Conservation (phyloP, 2,329 filamentous ascomycete species). For the Bisporella sp. region DNA sequence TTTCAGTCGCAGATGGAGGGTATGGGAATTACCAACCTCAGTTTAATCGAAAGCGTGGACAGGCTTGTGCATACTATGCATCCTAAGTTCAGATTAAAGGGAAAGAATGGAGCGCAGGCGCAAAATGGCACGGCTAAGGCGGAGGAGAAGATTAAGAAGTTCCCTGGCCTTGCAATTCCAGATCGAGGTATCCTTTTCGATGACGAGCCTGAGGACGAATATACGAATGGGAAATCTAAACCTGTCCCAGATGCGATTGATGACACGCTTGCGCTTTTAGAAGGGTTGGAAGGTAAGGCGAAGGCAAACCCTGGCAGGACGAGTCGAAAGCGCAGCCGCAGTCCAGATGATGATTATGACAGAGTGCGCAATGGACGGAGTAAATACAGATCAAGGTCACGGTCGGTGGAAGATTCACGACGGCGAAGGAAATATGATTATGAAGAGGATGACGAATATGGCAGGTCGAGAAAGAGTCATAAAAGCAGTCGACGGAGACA, state of each 20-base stretch:
- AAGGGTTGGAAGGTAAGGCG: conserved; percentile 68
- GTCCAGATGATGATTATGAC: conserved; percentile 35
- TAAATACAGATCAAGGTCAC: conserved; percentile 44
- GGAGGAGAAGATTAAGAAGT: conserved; percentile 74
- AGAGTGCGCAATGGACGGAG: conserved; percentile 30
- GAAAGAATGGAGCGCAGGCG: conserved; percentile 29
- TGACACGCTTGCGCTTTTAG: conserved; percentile 87
- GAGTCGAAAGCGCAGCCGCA: conserved; percentile 46
- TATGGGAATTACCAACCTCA: conserved; percentile 79
- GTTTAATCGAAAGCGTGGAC: conserved; percentile 85
- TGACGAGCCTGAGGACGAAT: conserved; percentile 36
- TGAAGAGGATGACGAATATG: conserved; percentile 53
- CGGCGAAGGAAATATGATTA: conserved; percentile 39
- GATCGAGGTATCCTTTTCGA: conserved; percentile 59
- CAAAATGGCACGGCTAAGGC: conserved; percentile 37
- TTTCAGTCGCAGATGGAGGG: conserved; percentile 72
- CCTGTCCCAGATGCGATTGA: conserved; percentile 65
- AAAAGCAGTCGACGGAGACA: conserved; percentile 34
- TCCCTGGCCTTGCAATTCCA: conserved; percentile 81
- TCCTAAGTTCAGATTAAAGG: conserved; percentile 69
- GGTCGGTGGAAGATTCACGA: conserved; percentile 36
- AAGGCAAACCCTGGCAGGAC: conserved; percentile 29
- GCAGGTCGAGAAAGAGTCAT: conserved; percentile 37
- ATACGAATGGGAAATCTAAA: conserved; percentile 27
- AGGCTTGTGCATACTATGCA: conserved; percentile 85